phyloP scores from a whole-genome alignment of 176 grass and related monocot species.

The Oryza officinalis region DNA sequence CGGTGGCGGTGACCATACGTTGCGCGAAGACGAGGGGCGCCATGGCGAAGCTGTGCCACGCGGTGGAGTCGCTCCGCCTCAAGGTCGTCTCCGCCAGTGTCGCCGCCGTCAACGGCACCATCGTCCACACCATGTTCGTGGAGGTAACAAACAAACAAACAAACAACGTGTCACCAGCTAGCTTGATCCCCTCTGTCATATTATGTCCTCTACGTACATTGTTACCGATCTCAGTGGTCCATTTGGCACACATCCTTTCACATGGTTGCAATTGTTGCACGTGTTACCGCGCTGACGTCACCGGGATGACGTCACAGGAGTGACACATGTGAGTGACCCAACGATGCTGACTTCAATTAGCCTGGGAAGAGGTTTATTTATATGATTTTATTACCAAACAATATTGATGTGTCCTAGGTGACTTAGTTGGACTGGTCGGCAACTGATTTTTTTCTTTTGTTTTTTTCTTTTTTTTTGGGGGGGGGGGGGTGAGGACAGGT shows the following conservation, averaged over 20 bases:
- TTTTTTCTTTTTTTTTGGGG: too few species aligned
- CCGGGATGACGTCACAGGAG: not conserved
- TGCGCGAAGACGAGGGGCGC: slow-evolving; percentile 35
- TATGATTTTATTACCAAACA: not conserved
- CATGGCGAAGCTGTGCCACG: slow-evolving; percentile 44
- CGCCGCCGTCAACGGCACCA: slow-evolving; percentile 33
- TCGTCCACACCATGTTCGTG: slow-evolving; percentile 56
- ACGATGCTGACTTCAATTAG: not conserved
- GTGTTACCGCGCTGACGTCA: not conserved
- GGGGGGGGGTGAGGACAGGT: too few species aligned
- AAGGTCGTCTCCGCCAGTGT: slow-evolving; percentile 56
- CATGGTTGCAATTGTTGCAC: not conserved
- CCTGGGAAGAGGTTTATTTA: not conserved
- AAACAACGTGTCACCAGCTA: not conserved
- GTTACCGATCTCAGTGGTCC: not conserved
- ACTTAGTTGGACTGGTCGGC: not conserved
- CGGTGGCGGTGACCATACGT: slow-evolving; percentile 43
- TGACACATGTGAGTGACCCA: not conserved
- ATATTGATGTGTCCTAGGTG: not conserved
- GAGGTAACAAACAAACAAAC: slow-evolving; percentile 33
- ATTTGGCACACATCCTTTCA: not conserved
- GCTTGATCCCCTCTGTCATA: not conserved
- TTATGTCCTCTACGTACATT: not conserved
- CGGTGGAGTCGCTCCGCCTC: slow-evolving; percentile 53
- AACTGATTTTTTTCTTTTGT: not conserved